Conservation (phyloP, 176 grass and related monocot genomes). For the Otatea glauca region DNA sequence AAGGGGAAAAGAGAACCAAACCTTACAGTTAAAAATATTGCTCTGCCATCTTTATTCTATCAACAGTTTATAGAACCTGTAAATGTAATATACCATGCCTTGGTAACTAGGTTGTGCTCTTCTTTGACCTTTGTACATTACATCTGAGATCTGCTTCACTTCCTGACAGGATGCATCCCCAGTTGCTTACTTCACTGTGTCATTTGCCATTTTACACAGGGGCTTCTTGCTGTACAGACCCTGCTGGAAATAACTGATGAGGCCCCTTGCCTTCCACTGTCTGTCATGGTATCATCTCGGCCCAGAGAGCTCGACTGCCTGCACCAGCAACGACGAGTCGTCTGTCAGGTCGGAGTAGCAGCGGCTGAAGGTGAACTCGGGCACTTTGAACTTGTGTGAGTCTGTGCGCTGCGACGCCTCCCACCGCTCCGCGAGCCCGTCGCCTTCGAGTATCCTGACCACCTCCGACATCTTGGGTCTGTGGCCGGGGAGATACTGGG, state of each 20-base stretch:
- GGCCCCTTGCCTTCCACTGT: slow-evolving; percentile 37
- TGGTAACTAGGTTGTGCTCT: slow-evolving; percentile 39
- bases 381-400: slow-evolving; percentile 64
- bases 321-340: slow-evolving; percentile 65
- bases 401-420: slow-evolving; percentile 56
- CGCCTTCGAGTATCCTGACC: slow-evolving; percentile 86
- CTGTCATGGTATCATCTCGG: slow-evolving; percentile 59
- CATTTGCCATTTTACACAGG: slow-evolving; percentile 34
- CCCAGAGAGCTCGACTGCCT: slow-evolving; percentile 86
- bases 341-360: slow-evolving; percentile 74
- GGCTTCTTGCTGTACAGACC: slow-evolving; percentile 43
- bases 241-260: slow-evolving; percentile 42
- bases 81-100: slow-evolving; percentile 53
- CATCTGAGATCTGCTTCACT: slow-evolving; percentile 44
- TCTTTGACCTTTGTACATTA: slow-evolving; percentile 44
- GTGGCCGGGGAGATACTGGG: slow-evolving; percentile 72
- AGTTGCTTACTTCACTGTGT: slow-evolving; percentile 32
- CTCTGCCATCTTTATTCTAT: slow-evolving; percentile 38
- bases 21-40: slow-evolving; percentile 31
- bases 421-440: slow-evolving; percentile 82
- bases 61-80: slow-evolving; percentile 45
- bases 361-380: slow-evolving; percentile 56
- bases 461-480: slow-evolving; percentile 85
- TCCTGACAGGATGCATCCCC: slow-evolving; percentile 39
- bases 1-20: slow-evolving; percentile 3